Conservation (phyloP, 2,329 filamentous ascomycete species). For the Tolypocladium cylindrosporum region DNA sequence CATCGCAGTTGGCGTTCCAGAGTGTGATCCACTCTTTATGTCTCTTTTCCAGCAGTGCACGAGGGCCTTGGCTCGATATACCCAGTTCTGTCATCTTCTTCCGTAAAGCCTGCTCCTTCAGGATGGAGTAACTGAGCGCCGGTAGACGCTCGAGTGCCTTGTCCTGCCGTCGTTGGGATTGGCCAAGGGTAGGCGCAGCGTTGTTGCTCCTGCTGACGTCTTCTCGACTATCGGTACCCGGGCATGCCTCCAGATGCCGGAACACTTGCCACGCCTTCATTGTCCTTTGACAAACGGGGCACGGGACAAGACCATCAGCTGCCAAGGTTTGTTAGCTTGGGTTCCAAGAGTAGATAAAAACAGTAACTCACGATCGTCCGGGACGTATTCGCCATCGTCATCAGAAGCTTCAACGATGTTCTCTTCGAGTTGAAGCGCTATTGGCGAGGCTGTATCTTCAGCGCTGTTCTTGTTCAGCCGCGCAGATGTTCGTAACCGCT, state of each 20-base stretch:
- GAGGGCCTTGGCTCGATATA: constrained; percentile 60
- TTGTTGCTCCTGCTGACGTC: background rate
- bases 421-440: constrained; percentile 5
- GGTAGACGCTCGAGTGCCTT: constrained; percentile 56
- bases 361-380: constrained; percentile 14
- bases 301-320: constrained; percentile 69
- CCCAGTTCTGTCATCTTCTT: constrained; percentile 78
- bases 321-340: background rate
- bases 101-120: constrained; percentile 68
- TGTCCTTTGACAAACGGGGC: constrained; percentile 67
- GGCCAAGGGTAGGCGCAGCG: constrained; percentile 4
- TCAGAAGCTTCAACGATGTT: constrained; percentile 15
- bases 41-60: constrained; percentile 61
- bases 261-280: constrained; percentile 78
- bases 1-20: constrained; percentile 96
- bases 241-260: constrained; percentile 64
- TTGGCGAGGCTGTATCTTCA: constrained; percentile 16
- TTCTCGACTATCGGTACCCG: constrained; percentile 21
- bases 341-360: background rate
- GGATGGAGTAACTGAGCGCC: constrained; percentile 72
- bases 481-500: constrained; percentile 42
- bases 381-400: constrained; percentile 20
- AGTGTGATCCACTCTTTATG: constrained; percentile 92
- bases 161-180: constrained; percentile 17
- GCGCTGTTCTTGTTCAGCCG: constrained; percentile 33